A percentile compares a stretch with the other conserved stretches of the same genome.
Evolutionary conservation across 352 stramenopile genomes (phyloP).

Genomic region (Pythium vanterpoolii): DNA sequence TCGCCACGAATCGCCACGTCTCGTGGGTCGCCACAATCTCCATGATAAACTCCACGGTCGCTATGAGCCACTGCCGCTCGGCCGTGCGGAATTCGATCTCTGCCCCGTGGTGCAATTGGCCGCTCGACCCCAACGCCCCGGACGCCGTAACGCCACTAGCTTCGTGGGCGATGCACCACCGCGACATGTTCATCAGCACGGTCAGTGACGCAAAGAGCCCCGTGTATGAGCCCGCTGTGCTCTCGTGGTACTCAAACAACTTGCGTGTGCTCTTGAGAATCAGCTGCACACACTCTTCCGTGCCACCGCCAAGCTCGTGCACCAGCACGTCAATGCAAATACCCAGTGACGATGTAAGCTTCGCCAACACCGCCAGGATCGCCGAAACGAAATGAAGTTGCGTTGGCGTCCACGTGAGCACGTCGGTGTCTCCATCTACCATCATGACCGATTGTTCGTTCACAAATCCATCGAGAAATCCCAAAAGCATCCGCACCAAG

Average conservation of each 20-base stretch:
- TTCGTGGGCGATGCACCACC: conserved; percentile 58
- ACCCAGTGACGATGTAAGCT: conserved; percentile 30
- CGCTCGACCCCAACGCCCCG: not conserved
- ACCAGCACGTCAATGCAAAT: conserved; percentile 43
- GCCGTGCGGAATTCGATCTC: conserved; percentile 17
- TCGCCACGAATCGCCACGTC: conserved; percentile 54
- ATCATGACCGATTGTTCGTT: conserved; percentile 22
- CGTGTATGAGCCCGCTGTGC: conserved; percentile 42
- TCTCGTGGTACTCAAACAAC: conserved; percentile 59
- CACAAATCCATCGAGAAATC: conserved; percentile 57
- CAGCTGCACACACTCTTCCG: conserved; percentile 51
- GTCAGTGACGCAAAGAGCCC: conserved; percentile 49
- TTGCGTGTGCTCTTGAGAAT: conserved; percentile 56
- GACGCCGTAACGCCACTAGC: conserved; percentile 15
- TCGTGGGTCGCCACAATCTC: conserved; percentile 60
- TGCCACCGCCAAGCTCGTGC: conserved; percentile 38
- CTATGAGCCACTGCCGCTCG: conserved; percentile 47
- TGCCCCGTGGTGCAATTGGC: not conserved
- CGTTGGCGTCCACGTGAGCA: conserved; percentile 24
- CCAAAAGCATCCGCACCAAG: conserved; percentile 45
- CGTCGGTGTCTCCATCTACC: conserved; percentile 21
- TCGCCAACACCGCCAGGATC: conserved; percentile 39
- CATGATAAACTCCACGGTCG: conserved; percentile 50
- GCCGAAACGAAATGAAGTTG: conserved; percentile 48
- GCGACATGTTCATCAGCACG: conserved; percentile 51